Conservation (phyloP, 305 asterid species). For the Ilex paraguariensis region DNA sequence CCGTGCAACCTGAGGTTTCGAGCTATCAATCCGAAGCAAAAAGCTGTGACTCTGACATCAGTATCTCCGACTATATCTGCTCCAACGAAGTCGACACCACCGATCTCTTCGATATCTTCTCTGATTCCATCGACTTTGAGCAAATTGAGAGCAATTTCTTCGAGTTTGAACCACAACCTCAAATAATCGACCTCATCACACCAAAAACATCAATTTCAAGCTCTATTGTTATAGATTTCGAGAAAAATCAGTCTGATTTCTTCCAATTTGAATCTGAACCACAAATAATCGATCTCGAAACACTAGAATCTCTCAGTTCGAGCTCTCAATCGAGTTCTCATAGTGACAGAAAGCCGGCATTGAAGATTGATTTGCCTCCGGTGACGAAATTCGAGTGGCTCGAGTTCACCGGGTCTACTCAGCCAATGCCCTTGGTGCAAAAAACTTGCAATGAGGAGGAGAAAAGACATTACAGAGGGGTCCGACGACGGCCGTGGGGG, state of each 20-base stretch:
- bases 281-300: not conserved
- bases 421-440: not conserved
- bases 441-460: slow-evolving; percentile 3
- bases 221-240: not conserved
- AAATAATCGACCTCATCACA: slow-evolving; percentile 10
- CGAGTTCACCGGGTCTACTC: slow-evolving; percentile 16
- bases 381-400: slow-evolving; percentile 21
- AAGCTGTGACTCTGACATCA: not conserved
- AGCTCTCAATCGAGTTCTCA: not conserved
- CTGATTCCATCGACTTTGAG: slow-evolving; percentile 12
- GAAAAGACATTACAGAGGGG: slow-evolving; percentile 34
- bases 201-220: slow-evolving; percentile 1
- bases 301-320: not conserved
- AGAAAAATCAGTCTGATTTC: not conserved
- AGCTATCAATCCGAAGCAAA: not conserved
- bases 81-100: not conserved
- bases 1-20: not conserved
- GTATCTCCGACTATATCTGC: not conserved
- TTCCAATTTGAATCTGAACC: not conserved
- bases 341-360: slow-evolving; percentile 9
- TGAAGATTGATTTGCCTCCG: slow-evolving; percentile 18
- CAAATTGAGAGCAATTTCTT: slow-evolving; percentile 13
- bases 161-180: slow-evolving; percentile 4
- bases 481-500: slow-evolving; percentile 58
- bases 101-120: not conserved